Base-by-base conservation (phyloP, 2,329 filamentous ascomycete genomes). In the Cyanodermella asteris region DNA sequence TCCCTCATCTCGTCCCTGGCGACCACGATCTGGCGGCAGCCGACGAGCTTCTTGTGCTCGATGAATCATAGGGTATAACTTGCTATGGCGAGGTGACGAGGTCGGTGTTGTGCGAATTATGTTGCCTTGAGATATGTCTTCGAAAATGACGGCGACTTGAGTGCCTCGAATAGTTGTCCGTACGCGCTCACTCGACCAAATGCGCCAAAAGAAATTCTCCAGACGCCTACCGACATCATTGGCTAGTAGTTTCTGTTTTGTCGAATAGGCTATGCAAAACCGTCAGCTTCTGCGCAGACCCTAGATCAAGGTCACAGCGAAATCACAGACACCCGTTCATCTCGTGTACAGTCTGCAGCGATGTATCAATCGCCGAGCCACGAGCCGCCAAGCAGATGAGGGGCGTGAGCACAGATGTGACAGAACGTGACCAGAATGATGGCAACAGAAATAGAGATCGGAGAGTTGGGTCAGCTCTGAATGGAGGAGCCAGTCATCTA, bases 131-230 rank as follows among this genome's bases (percentile, higher is more conserved):
- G 48, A 45, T 26, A 61, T 55, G 24, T 45, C 41, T 22, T 48
- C 38, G 23, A 60, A 59, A 22, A 60, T 38, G 5, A 26, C 36
- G 7, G 51, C 50, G 27, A 61, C 36, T 7, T 39, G 47, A 7
- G 42, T 40, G 12, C 50, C 45, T 23, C 41, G 45, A 6, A 59
- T 43, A 5, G 38, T 42, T 9, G 38, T 33, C 11, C 41, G 38
- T 9, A 56, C 42, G 6, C 35, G 36, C 5, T 44, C 36, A 26
- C 44, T 54, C 24, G 53, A 44, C 55, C 53, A 59, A 32, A 61
- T 51, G 26, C 57, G 43, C 57, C 57, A 61, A 36, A 61, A 61
- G 16, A 61, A 44, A 36, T 60, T 58, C 29, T 59, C 53, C n/a
- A 59, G 40, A 29, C 57, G 45, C 26, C 40, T 38, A 22, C 53